Evolutionary conservation across 257 asterid species (phyloP), one percentile per base, ranked within the genome.

Genomic region (Ilex asprella): DNA sequence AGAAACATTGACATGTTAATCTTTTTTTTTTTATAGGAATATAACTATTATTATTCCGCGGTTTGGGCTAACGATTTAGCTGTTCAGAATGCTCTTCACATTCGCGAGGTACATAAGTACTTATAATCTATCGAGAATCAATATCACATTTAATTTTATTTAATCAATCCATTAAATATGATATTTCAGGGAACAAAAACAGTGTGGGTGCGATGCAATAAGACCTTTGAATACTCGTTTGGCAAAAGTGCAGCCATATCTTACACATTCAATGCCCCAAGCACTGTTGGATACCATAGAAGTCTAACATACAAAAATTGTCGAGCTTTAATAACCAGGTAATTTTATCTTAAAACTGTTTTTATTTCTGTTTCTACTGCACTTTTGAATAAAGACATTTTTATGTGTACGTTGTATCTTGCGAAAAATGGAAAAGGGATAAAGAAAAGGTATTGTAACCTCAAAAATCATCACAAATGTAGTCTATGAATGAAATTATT

Each of bases 121-220:
- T 21, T 21, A 31, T 10, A 46, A 9, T 60, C n/a, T 15, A 29
- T 44, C 32, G 16, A 50, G 31, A 30, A 21, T 21, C 27, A 21
- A 21, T 21, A 21, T 21, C 27, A 21, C 27, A 21, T 21, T 21
- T 21, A 1, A 21, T 21, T 21, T 21, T 21, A 21, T 21, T 21
- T 21, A 21, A 21, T 21, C 27, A 21, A 21, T 21, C 27, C 27
- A 21, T 21, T 21, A 21, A 0, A 21, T 21, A 21, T 21, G 27
- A 21, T 21, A 0, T 21, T 21, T 21, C 27, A 21, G 27, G 27
- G 67, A 16, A 57, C 67, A 16, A 58, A 16, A 54, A 62, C 41
- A 7, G 67, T 70, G 12, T 75, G 79, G 79, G 16, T 5, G 16
- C 49, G 73, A 52, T 70, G 79, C 56, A 70, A 70, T 68, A 30